Conservation (phyloP, 306 rosid genomes). For the Nissolia schottii region DNA sequence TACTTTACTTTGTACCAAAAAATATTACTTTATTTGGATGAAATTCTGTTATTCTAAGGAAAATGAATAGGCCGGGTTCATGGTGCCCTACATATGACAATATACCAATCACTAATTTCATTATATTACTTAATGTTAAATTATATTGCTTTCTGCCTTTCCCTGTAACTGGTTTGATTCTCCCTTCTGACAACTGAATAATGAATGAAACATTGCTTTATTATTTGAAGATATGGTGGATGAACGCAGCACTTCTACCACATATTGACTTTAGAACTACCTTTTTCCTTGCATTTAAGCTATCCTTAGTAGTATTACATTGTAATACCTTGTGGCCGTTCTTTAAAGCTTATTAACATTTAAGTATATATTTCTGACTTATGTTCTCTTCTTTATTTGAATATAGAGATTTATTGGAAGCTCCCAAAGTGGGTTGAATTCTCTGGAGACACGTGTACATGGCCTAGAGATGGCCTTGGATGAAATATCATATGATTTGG, state of each 20-base stretch:
- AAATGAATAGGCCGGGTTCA: too few species aligned
- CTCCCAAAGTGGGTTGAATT: slow-evolving; percentile 83
- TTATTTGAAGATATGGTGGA: not conserved
- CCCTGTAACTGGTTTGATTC: not conserved
- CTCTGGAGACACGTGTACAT: slow-evolving; percentile 81
- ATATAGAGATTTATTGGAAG: slow-evolving; percentile 87
- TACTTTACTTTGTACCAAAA: too few species aligned
- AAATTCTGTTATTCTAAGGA: not conserved
- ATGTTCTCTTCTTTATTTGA: slow-evolving; percentile 19
- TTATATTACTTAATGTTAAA: too few species aligned
- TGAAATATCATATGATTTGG: slow-evolving; percentile 85
- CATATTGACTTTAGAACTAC: not conserved
- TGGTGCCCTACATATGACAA: too few species aligned
- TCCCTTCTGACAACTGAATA: not conserved
- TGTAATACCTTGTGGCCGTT: not conserved
- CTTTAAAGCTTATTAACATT: not conserved
- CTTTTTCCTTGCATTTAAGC: not conserved
- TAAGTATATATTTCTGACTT: slow-evolving; percentile 19
- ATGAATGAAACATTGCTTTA: not conserved
- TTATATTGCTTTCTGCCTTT: slow-evolving; percentile 8
- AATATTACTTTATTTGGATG: not conserved
- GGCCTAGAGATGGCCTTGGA: slow-evolving; percentile 90
- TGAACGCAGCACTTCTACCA: not conserved
- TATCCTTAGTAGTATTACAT: not conserved
- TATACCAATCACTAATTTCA: too few species aligned